A percentile compares a stretch with the other conserved stretches of the same genome.
These are phyloP conservation scores for Phyllosticta citribraziliensis DNA, from an alignment of 2,329 filamentous ascomycete species.

Conservation along the genomic window DNA sequence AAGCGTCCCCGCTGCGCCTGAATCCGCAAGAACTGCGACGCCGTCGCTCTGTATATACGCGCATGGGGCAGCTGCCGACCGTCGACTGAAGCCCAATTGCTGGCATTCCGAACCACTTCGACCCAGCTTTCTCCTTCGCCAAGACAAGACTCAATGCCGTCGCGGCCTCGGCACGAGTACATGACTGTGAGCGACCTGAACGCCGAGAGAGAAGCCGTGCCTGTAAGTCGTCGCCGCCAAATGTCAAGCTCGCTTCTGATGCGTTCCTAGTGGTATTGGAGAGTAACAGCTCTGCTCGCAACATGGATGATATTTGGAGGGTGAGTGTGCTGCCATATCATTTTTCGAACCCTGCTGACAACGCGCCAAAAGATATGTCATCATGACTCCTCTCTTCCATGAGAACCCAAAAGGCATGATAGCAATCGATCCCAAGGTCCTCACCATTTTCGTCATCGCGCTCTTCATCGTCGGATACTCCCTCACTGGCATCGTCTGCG, in stretches of 20 bases:
- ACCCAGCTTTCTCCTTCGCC: not conserved
- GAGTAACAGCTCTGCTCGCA: conserved; percentile 32
- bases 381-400: conserved; percentile 39
- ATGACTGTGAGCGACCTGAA: conserved; percentile 10
- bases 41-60: not conserved
- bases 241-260: not conserved
- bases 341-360: conserved; percentile 13
- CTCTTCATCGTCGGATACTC: conserved; percentile 40
- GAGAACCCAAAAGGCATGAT: conserved; percentile 22
- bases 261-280: conserved; percentile 38
- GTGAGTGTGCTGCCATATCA: conserved; percentile 20
- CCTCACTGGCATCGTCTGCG: conserved; percentile 38
- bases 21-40: not conserved
- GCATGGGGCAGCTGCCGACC: not conserved
- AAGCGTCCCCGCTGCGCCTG: not conserved
- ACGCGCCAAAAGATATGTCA: conserved; percentile 33
- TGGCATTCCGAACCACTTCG: not conserved
- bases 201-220: conserved; percentile 9
- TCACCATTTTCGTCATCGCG: conserved; percentile 38
- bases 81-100: not conserved
- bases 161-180: conserved; percentile 4
- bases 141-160: not conserved
- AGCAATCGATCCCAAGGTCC: conserved; percentile 28
- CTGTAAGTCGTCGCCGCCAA: not conserved
- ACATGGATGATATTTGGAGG: conserved; percentile 41